Evolutionary conservation across 108 stramenopile genomes (phyloP).

Genomic region (Nitzschia sp.): DNA sequence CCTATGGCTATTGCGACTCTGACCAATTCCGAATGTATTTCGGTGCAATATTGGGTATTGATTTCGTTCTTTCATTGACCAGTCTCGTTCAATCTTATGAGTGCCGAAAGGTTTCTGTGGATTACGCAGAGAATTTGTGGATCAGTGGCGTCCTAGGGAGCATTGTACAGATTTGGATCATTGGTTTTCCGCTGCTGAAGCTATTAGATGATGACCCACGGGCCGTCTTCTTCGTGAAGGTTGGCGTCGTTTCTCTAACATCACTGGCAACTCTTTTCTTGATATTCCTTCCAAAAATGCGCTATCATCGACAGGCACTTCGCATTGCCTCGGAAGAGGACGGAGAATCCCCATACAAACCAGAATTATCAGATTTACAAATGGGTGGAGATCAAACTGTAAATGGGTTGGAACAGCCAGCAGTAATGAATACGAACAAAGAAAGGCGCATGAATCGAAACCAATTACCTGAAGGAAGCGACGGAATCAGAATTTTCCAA

Average conservation of each 20-base stretch:
- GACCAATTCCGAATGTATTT: conserved; percentile 8
- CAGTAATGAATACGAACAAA: neutral
- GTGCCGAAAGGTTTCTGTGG: conserved; percentile 47
- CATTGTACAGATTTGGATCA: conserved; percentile 43
- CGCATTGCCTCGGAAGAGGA: neutral
- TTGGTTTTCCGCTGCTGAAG: conserved; percentile 42
- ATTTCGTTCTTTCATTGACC: conserved; percentile 29
- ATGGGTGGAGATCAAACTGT: neutral
- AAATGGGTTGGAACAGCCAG: neutral
- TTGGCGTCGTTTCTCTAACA: conserved; percentile 31
- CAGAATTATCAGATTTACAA: neutral
- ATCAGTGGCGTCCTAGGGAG: conserved; percentile 31
- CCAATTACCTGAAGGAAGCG: neutral
- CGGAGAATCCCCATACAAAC: neutral
- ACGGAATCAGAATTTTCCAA: conserved; percentile 34
- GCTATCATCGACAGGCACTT: conserved; percentile 9
- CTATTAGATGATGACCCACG: conserved; percentile 29
- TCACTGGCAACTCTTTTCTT: conserved; percentile 31
- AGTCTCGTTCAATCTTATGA: conserved; percentile 50
- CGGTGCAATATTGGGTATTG: conserved; percentile 26
- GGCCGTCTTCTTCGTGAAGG: conserved; percentile 28
- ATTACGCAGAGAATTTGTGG: conserved; percentile 43
- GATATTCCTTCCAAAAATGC: conserved; percentile 59
- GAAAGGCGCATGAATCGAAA: neutral
- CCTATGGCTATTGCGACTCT: conserved; percentile 29